Conservation (phyloP, 2,329 filamentous ascomycete species). For the Leptographium wingfieldii region DNA sequence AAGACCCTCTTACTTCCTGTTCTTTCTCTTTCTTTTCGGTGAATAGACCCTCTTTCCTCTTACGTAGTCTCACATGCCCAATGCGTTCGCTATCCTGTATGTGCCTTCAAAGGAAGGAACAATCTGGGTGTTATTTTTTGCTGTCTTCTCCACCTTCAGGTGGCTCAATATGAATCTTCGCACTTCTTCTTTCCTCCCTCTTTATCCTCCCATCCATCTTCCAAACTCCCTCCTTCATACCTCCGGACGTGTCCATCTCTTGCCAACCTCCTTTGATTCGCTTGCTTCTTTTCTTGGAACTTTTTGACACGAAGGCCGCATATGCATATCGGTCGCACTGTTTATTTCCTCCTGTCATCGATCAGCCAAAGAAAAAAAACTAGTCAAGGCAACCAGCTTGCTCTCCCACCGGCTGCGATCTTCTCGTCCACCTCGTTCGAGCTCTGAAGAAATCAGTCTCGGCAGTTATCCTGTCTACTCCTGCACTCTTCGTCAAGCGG, state of each 20-base stretch:
- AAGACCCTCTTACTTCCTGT: no score
- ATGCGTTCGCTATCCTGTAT: neutral
- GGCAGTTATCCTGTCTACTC: neutral
- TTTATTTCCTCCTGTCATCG: neutral
- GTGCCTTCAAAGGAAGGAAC: neutral
- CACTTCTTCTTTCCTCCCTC: neutral
- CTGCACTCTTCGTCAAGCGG: neutral
- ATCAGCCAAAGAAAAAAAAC: slow-evolving; percentile 1
- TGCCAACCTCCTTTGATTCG: neutral
- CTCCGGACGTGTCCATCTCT: neutral
- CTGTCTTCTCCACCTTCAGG: neutral
- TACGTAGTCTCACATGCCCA: neutral
- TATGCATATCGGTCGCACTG: slow-evolving; percentile 8
- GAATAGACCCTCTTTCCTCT: neutral
- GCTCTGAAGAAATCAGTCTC: neutral
- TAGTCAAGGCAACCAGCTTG: neutral
- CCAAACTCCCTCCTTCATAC: neutral
- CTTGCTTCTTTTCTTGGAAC: slow-evolving; percentile 12
- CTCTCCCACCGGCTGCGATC: neutral
- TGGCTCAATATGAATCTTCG: neutral
- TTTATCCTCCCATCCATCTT: neutral
- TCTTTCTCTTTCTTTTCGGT: no score
- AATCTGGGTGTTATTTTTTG: neutral
- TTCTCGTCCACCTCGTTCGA: neutral
- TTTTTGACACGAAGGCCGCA: slow-evolving; percentile 11